Percentiles rank a stretch among this genome's conserved stretches.
Evolutionary conservation across 768 basidiomycete species (phyloP).

Genomic region (Lactarius sanguifluus): DNA sequence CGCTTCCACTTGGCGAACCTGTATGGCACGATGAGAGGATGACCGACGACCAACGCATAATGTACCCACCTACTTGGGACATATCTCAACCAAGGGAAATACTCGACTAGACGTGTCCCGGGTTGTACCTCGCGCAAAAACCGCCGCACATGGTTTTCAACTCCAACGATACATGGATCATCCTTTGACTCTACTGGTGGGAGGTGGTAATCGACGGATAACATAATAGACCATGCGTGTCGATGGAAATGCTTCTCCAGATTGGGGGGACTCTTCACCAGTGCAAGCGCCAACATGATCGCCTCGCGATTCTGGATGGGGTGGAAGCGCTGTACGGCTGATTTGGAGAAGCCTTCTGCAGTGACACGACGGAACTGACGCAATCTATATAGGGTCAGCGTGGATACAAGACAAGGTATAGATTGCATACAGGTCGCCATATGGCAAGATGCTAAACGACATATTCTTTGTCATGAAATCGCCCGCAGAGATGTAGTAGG

Average conservation of each 20-base stretch:
- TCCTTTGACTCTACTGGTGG: not conserved
- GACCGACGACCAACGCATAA: not conserved
- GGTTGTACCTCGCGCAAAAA: not conserved
- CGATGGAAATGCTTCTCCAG: not conserved
- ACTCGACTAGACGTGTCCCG: too few species aligned
- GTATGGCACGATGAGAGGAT: not conserved
- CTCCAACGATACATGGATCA: not conserved
- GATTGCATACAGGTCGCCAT: not conserved
- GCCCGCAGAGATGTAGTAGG: not conserved
- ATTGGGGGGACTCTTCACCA: not conserved
- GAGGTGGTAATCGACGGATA: not conserved
- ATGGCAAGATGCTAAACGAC: not conserved
- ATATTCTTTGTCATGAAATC: not conserved
- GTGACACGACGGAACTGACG: not conserved
- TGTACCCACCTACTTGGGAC: not conserved
- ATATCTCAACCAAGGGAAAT: slow-evolving; percentile 2
- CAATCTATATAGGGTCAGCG: not conserved
- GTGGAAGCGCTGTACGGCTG: not conserved
- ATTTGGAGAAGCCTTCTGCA: not conserved
- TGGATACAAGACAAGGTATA: not conserved
- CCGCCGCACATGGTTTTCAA: not conserved
- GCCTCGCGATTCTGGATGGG: not conserved
- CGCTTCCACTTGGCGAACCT: slow-evolving; percentile 25
- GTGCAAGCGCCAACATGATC: not conserved
- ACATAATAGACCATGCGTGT: not conserved